Base-by-base conservation (phyloP, 139 green algal species). In the Chlamydomonas sp. region DNA sequence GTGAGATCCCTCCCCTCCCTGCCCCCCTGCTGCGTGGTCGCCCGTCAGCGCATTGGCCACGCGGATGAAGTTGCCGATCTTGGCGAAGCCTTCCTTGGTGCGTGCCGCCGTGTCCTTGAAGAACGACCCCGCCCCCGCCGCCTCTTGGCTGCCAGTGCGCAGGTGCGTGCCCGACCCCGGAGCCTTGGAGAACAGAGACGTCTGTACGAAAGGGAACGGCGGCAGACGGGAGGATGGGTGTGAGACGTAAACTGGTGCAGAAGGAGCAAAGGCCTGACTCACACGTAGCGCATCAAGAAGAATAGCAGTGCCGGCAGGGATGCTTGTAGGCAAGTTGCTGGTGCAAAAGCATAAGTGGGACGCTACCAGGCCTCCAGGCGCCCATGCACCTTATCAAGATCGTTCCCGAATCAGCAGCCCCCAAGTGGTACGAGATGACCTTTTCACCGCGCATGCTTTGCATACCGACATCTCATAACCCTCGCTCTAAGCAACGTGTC, bases 31-130 rank as follows among this genome's bases (percentile, higher is more conserved):
- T 57, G 5, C 6, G 75, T 63, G 12, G 57, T 18, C 75, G 1
- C 57, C 75, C 57, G 17, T 12, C 10, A 79, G 58, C 75, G 57
- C 58, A 9, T 81, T 68, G 4, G 61, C 77, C 60, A 16, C 77
- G 1, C 18, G 18, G 31, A 88, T 82, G 20, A 88, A 14, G 73
- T 75, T 82, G 5, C 73, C 83, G 3, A 88, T 73, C 68, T 71
- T 78, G 20, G 83, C 83, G 16, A 88, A 88, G 10, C 83, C 83
- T 74, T 88, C 83, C 83, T 88, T 88, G 12, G 74, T 82, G 18
- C 69, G 66, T 49, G 74, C 83, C 12, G 83, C 82, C 1, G 82
- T 86, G 12, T 86, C 82, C 69, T 86, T 88, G 73, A 88, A 88
- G 83, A 81, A 81, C 2, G 73, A 63, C 4, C 74, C 74, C 3